Evolutionary conservation across 2,329 filamentous ascomycete species (phyloP).

Genomic region (Graphiopsis chlorocephala): DNA sequence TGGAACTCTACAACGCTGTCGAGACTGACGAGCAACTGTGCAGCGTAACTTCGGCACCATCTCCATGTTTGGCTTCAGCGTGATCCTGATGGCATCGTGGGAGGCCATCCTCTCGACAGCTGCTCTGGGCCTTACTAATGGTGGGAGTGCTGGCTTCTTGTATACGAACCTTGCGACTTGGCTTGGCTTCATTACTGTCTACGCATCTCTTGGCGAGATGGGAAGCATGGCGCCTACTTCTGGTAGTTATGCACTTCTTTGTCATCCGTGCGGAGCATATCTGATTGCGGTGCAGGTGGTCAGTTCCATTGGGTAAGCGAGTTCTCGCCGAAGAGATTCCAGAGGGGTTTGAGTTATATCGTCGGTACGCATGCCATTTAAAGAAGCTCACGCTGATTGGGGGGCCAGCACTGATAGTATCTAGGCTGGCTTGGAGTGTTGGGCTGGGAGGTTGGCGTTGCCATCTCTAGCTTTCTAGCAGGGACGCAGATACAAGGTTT

Average conservation of each 20-base stretch:
- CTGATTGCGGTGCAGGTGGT: slow-evolving; percentile 21
- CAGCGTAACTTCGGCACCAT: slow-evolving; percentile 12
- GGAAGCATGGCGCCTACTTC: slow-evolving; percentile 1
- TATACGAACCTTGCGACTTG: not conserved
- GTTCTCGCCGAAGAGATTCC: slow-evolving; percentile 30
- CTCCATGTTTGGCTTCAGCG: slow-evolving; percentile 9
- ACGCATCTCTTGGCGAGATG: slow-evolving; percentile 10
- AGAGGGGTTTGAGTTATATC: slow-evolving; percentile 25
- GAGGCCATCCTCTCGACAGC: not conserved
- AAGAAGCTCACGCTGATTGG: not conserved
- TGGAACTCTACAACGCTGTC: accelerated
- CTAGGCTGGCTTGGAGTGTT: slow-evolving; percentile 20
- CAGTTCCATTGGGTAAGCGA: slow-evolving; percentile 34
- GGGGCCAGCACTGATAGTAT: not conserved
- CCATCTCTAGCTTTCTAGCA: slow-evolving; percentile 26
- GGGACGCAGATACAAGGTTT: slow-evolving; percentile 29
- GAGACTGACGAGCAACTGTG: not conserved
- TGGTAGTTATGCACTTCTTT: not conserved
- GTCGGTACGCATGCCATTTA: not conserved
- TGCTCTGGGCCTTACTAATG: slow-evolving; percentile 7
- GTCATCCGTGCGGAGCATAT: not conserved
- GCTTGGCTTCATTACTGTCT: not conserved
- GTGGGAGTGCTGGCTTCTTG: not conserved
- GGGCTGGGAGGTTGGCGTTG: slow-evolving; percentile 19
- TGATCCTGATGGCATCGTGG: slow-evolving; percentile 11